These are phyloP conservation scores for Boletus pseudopeckii DNA, from an alignment of 768 basidiomycete genomes.

Conservation along the genomic window DNA sequence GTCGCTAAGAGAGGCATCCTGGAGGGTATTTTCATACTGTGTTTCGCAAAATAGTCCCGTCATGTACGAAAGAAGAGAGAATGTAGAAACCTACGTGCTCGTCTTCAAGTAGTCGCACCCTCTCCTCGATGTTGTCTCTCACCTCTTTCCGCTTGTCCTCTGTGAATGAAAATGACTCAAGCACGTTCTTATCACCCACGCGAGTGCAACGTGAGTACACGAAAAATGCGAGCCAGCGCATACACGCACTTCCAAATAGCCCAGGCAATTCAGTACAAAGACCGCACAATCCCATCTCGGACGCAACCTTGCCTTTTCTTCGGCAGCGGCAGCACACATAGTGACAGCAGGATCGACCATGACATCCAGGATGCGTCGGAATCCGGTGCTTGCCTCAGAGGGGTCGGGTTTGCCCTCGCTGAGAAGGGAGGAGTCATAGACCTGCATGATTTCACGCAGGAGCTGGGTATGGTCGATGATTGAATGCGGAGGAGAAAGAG, in stretches of 20 bases:
- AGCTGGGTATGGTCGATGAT: conserved; percentile 83
- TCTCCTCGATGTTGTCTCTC: conserved; percentile 55
- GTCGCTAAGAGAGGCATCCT: conserved; percentile 28
- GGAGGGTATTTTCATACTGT: conserved; percentile 25
- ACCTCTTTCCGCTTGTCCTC: conserved; percentile 54
- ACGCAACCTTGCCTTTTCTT: conserved; percentile 54
- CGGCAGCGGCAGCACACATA: conserved; percentile 66
- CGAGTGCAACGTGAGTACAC: conserved; percentile 6
- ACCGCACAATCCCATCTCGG: conserved; percentile 78
- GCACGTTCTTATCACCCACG: conserved; percentile 45
- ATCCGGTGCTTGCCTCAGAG: conserved; percentile 14
- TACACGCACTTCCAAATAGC: conserved; percentile 68
- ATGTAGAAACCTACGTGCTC: conserved; percentile 66
- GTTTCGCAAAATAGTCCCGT: not conserved
- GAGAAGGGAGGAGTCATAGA: conserved; percentile 83
- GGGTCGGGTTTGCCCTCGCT: conserved; percentile 39
- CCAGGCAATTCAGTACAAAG: conserved; percentile 83
- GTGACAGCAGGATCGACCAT: conserved; percentile 83
- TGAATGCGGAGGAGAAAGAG: conserved; percentile 67
- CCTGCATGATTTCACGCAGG: conserved; percentile 83
- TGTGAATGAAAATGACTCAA: conserved; percentile 71
- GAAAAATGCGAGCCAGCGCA: not conserved
- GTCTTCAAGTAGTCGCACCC: conserved; percentile 62
- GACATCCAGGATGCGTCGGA: conserved; percentile 61
- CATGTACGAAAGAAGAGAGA: not conserved